Percentiles rank a stretch among this genome's conserved stretches.
Evolutionary conservation across 2,329 filamentous ascomycete genomes (phyloP).

Genomic region (Ophiosphaerella narmari): DNA sequence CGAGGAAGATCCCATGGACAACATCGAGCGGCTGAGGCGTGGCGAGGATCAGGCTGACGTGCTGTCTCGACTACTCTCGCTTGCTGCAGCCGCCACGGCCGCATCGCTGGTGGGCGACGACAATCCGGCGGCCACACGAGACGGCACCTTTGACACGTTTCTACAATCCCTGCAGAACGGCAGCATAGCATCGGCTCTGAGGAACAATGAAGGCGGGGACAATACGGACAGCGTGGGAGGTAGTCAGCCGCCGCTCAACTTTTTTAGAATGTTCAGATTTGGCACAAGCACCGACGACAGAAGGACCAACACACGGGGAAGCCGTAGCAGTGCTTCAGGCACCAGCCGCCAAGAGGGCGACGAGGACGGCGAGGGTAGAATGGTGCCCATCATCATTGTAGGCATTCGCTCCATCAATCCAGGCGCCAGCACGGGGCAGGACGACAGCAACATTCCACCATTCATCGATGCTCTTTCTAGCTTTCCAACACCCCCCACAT

Average conservation of each 20-base stretch:
- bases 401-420: slow-evolving; percentile 69
- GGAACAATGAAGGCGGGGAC: slow-evolving; percentile 49
- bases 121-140: slow-evolving; percentile 60
- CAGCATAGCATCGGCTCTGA: slow-evolving; percentile 60
- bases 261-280: slow-evolving; percentile 71
- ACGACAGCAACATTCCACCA: slow-evolving; percentile 51
- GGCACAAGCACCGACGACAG: slow-evolving; percentile 53
- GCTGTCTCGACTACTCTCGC: slow-evolving; percentile 64
- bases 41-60: slow-evolving; percentile 66
- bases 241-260: slow-evolving; percentile 64
- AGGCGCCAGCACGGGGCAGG: slow-evolving; percentile 50
- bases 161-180: slow-evolving; percentile 66
- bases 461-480: slow-evolving; percentile 58
- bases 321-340: slow-evolving; percentile 27
- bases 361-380: slow-evolving; percentile 58
- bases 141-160: slow-evolving; percentile 67
- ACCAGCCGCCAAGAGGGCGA: slow-evolving; percentile 27
- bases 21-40: slow-evolving; percentile 47
- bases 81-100: slow-evolving; percentile 67
- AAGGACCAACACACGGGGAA: slow-evolving; percentile 25
- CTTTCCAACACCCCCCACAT: slow-evolving; percentile 50
- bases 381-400: slow-evolving; percentile 71
- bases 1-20: slow-evolving; percentile 31
- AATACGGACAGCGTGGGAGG: slow-evolving; percentile 43
- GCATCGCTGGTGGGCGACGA: slow-evolving; percentile 67